A percentile compares a stretch with the other conserved stretches of the same genome.
These are phyloP conservation scores for Moesziomyces globuligerus DNA, from an alignment of 1,284 basidiomycete genomes.

Conservation along the genomic window DNA sequence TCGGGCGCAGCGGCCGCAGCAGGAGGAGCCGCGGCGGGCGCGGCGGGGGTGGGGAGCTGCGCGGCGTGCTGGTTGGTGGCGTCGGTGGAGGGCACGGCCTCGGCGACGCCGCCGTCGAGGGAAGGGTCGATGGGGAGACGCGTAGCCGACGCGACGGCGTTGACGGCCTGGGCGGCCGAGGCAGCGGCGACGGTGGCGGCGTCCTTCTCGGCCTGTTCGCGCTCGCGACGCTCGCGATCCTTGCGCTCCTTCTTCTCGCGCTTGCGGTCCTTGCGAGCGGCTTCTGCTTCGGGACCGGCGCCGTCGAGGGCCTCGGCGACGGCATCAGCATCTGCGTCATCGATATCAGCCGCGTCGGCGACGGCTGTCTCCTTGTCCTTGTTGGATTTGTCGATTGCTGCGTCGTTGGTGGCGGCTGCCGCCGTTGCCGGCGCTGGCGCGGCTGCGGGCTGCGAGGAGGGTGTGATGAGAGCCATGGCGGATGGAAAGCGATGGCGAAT, in stretches of 20 bases:
- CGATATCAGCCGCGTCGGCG: slow-evolving; percentile 7
- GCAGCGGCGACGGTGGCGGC: slow-evolving; percentile 48
- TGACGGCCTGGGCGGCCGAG: slow-evolving; percentile 40
- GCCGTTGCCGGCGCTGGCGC: slow-evolving; percentile 1
- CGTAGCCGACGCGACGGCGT: slow-evolving; percentile 36
- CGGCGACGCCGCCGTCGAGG: slow-evolving; percentile 10
- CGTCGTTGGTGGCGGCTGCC: neutral
- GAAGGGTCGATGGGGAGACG: slow-evolving; percentile 45
- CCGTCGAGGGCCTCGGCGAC: slow-evolving; percentile 16
- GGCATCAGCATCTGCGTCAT: slow-evolving; percentile 32
- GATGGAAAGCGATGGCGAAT: slow-evolving; percentile 1
- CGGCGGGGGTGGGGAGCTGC: neutral
- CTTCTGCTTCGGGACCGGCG: slow-evolving; percentile 9
- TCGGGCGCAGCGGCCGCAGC: slow-evolving; percentile 8
- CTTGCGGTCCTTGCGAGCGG: slow-evolving; percentile 27
- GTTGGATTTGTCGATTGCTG: neutral
- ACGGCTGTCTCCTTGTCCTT: slow-evolving; percentile 11
- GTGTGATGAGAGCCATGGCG: slow-evolving; percentile 14
- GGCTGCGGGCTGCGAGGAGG: slow-evolving; percentile 16
- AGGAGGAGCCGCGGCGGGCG: slow-evolving; percentile 7
- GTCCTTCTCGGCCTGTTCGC: slow-evolving; percentile 48
- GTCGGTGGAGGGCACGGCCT: slow-evolving; percentile 6
- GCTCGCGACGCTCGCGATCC: slow-evolving; percentile 36
- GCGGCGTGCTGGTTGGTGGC: slow-evolving; percentile 5
- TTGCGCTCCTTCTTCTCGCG: slow-evolving; percentile 49